Evolutionary conservation across 2,329 filamentous ascomycete genomes (phyloP), one percentile per base, ranked within the genome.

Genomic region (Penicillium sp.): DNA sequence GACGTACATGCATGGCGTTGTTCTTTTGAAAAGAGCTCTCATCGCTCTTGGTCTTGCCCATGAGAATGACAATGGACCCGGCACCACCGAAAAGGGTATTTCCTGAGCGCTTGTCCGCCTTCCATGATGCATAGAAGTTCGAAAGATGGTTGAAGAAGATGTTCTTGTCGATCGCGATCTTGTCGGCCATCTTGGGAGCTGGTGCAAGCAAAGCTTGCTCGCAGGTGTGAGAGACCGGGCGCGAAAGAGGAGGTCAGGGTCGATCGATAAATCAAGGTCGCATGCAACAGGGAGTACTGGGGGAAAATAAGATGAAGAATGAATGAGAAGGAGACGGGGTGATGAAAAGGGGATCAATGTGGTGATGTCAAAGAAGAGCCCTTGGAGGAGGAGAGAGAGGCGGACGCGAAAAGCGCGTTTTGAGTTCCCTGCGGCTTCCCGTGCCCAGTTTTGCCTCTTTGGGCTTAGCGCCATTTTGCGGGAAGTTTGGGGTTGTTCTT

Each of bases 141-240:
- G 89, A 89, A 69, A 98, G 85, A 75, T 95, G 93, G 82, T 95
- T 93, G 79, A 97, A 93, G 83, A 99, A 99, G 77, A 88, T 84
- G 79, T 90, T 89, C 82, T 89, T 91, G 83, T 98, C 93, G 83
- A 99, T 97, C 81, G 91, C 92, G 81, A 99, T 96, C 80, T 96
- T 91, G 74, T 89, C 87, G 70, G 84, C 84, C 87, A 89, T 89
- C 53, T 49, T 71, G 66, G 56, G 33, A 54, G 57, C 45, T 62
- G 56, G 52, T 54, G 55, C 57, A 62, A 64, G 62, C 55, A 60
- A 59, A 56, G 55, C 63, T 57, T 65, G 63, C 65, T 51, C 26
- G 37, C 51, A 58, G 54, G 61, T 63, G 60, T 58, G 52, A 64
- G 57, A 59, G 38, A 57, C 40, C 52, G 46, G 22, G 35, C 49